These are phyloP conservation scores for Aspergillus jensenii DNA, from an alignment of 2,329 filamentous ascomycete genomes.

Conservation along the genomic window DNA sequence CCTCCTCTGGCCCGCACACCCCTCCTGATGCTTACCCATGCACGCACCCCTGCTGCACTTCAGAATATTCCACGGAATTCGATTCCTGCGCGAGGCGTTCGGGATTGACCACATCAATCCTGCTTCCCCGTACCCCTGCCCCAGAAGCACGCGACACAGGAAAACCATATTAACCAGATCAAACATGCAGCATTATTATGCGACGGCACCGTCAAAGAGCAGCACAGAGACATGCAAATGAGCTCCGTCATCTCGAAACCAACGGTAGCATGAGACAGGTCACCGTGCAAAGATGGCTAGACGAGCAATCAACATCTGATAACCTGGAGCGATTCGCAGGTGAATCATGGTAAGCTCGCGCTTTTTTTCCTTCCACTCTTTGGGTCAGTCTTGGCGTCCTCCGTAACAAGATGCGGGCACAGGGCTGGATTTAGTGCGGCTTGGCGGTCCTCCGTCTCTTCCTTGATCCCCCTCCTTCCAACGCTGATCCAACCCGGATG, in stretches of 20 bases:
- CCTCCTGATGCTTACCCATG: slow-evolving; percentile 1
- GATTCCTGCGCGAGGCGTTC: slow-evolving; percentile 4
- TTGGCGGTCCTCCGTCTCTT: slow-evolving; percentile 12
- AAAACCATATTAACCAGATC: slow-evolving; percentile 2
- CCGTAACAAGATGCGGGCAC: slow-evolving; percentile 18
- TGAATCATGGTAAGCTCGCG: slow-evolving; percentile 28
- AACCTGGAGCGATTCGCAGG: slow-evolving; percentile 22
- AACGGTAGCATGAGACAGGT: slow-evolving; percentile 18
- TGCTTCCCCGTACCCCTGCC: neutral
- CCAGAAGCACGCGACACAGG: slow-evolving; percentile 4
- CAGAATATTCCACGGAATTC: slow-evolving; percentile 20
- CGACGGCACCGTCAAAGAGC: slow-evolving; percentile 22
- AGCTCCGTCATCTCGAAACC: slow-evolving; percentile 14
- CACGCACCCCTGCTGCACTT: slow-evolving; percentile 9
- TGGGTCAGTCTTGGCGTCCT: neutral
- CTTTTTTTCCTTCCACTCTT: slow-evolving; percentile 1
- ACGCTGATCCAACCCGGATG: slow-evolving; percentile 13
- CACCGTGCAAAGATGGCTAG: slow-evolving; percentile 29
- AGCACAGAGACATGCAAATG: slow-evolving; percentile 11
- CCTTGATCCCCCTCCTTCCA: neutral
- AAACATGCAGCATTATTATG: slow-evolving; percentile 24
- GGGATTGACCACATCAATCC: neutral
- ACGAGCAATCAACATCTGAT: slow-evolving; percentile 20
- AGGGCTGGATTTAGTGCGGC: slow-evolving; percentile 18
- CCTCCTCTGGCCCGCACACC: slow-evolving; percentile 4